phyloP scores from a whole-genome alignment of 129 eudicot genomes.

The Erigeron canadensis region DNA sequence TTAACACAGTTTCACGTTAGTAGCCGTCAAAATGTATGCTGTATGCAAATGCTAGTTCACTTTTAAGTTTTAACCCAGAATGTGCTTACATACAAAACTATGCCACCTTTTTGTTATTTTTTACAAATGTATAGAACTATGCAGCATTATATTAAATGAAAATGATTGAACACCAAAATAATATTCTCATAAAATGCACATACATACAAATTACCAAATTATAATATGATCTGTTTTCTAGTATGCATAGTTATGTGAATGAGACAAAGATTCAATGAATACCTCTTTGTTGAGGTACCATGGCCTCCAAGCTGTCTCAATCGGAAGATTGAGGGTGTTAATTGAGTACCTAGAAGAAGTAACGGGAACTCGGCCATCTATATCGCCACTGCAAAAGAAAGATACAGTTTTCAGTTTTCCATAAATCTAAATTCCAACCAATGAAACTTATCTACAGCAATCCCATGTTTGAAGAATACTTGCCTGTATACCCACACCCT shows the following conservation, averaged over 20 bases:
- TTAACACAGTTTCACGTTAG: constrained; percentile 9
- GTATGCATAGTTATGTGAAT: not conserved
- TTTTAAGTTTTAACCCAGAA: too few species aligned
- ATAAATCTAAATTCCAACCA: not conserved
- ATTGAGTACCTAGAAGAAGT: constrained; percentile 52
- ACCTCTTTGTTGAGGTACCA: constrained; percentile 48
- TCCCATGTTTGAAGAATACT: not conserved
- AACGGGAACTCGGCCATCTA: constrained; percentile 37
- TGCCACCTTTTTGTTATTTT: not conserved
- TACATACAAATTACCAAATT: not conserved
- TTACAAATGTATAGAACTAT: not conserved
- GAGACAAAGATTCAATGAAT: not conserved
- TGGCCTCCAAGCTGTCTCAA: constrained; percentile 46
- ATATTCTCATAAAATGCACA: not conserved
- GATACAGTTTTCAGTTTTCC: too few species aligned
- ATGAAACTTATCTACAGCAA: not conserved
- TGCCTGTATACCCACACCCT: constrained; percentile 52
- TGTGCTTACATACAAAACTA: not conserved
- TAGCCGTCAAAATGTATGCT: too few species aligned
- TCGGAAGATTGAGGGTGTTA: constrained; percentile 37
- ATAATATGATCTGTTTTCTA: too few species aligned
- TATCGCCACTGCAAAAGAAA: constrained; percentile 42
- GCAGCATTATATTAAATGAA: not conserved
- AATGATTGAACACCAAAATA: not conserved
- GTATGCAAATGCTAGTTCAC: too few species aligned